Conservation (phyloP, 805 yeast species). For the Jamesozyma piceae region DNA sequence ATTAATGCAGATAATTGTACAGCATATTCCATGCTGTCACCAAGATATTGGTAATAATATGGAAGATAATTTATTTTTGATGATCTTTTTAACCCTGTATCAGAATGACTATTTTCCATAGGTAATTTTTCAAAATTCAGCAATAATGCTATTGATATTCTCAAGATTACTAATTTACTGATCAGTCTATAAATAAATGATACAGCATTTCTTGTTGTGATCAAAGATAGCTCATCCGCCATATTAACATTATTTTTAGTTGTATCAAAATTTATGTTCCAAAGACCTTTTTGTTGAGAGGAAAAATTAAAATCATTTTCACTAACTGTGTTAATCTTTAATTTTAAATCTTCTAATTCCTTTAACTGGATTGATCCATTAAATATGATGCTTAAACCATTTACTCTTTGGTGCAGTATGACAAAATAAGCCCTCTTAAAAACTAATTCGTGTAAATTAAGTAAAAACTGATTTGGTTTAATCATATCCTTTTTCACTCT, state of each 20-base stretch:
- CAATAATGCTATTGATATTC: slow-evolving; percentile 23
- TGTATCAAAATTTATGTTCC: not conserved
- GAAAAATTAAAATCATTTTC: slow-evolving; percentile 9
- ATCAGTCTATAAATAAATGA: slow-evolving; percentile 20
- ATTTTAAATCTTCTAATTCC: slow-evolving; percentile 12
- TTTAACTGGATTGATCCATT: slow-evolving; percentile 8
- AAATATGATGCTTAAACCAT: slow-evolving; percentile 16
- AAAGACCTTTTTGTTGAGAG: not conserved
- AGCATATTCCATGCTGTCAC: slow-evolving; percentile 4
- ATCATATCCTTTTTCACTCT: slow-evolving; percentile 15
- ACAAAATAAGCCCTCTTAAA: slow-evolving; percentile 20
- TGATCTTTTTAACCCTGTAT: not conserved
- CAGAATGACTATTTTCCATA: not conserved
- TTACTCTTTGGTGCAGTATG: slow-evolving; percentile 17
- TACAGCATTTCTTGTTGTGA: slow-evolving; percentile 10
- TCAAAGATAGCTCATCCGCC: slow-evolving; percentile 4
- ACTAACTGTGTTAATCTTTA: slow-evolving; percentile 12
- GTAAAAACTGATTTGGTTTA: slow-evolving; percentile 4
- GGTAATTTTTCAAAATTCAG: slow-evolving; percentile 20
- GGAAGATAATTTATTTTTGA: slow-evolving; percentile 4
- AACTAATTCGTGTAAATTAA: slow-evolving; percentile 16
- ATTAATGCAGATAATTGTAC: slow-evolving; percentile 6
- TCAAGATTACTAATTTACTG: slow-evolving; percentile 17
- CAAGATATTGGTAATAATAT: slow-evolving; percentile 18
- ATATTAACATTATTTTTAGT: slow-evolving; percentile 2